These are phyloP conservation scores for Lachancea thermotolerans DNA, from an alignment of 805 yeast species.

Conservation along the genomic window DNA sequence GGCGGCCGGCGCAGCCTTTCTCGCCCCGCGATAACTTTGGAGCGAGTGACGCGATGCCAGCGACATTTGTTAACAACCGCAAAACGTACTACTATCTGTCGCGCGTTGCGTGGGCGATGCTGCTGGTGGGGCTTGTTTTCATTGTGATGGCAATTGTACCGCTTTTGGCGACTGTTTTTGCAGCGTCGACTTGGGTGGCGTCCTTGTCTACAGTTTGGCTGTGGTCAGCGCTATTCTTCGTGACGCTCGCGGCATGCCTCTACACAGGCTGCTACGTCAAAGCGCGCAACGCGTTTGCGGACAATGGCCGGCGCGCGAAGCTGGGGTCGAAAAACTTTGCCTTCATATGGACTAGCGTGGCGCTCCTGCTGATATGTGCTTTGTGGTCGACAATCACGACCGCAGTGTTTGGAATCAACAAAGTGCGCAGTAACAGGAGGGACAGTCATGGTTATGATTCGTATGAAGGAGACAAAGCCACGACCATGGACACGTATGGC, in stretches of 20 bases:
- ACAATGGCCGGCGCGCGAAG: slow-evolving; percentile 36
- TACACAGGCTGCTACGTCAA: slow-evolving; percentile 50
- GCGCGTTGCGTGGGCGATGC: slow-evolving; percentile 62
- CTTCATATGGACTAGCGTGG: slow-evolving; percentile 47
- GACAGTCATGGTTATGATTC: slow-evolving; percentile 6
- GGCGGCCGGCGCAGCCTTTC: slow-evolving; percentile 73
- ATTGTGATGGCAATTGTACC: slow-evolving; percentile 43
- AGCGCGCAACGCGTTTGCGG: slow-evolving; percentile 43
- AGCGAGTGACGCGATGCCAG: slow-evolving; percentile 47
- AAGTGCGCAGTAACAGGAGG: slow-evolving; percentile 1
- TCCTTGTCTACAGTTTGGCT: slow-evolving; percentile 13
- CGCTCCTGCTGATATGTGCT: slow-evolving; percentile 15
- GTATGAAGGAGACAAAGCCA: background rate
- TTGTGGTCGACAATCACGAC: slow-evolving; percentile 19
- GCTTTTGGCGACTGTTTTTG: slow-evolving; percentile 19
- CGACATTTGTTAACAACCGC: slow-evolving; percentile 41
- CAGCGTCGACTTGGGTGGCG: slow-evolving; percentile 16
- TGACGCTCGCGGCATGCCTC: slow-evolving; percentile 40
- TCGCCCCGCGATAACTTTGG: slow-evolving; percentile 74
- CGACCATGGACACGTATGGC: background rate
- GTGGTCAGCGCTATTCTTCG: slow-evolving; percentile 40
- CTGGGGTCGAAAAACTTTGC: slow-evolving; percentile 50
- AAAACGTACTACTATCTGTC: slow-evolving; percentile 57
- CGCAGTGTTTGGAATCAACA: slow-evolving; percentile 7
- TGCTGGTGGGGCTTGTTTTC: slow-evolving; percentile 51